Evolutionary conservation across 2,329 filamentous ascomycete species (phyloP).

Genomic region (Claviceps sorghi): DNA sequence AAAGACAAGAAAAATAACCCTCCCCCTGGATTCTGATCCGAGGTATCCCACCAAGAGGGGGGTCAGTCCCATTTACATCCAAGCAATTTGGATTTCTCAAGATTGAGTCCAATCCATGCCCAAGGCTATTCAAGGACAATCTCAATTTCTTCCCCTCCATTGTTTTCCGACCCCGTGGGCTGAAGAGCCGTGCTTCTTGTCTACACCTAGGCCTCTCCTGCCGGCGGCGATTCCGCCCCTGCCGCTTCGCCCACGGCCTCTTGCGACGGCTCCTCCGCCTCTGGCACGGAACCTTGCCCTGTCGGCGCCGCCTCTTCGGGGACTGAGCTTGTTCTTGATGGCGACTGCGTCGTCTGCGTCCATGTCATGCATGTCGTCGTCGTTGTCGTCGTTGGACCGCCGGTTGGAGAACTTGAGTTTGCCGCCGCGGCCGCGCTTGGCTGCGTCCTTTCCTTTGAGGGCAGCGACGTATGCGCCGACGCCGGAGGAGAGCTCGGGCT

Average conservation of each 20-base stretch:
- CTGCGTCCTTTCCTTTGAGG: slow-evolving; percentile 51
- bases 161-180: slow-evolving; percentile 28
- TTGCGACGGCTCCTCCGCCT: slow-evolving; percentile 12
- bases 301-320: slow-evolving; percentile 16
- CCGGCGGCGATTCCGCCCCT: slow-evolving; percentile 32
- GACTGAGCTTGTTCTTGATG: slow-evolving; percentile 35
- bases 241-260: slow-evolving; percentile 23
- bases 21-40: too few relatives aligned
- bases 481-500: slow-evolving; percentile 44
- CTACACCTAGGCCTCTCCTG: slow-evolving; percentile 34
- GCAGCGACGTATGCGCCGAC: slow-evolving; percentile 57
- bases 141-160: slow-evolving; percentile 11
- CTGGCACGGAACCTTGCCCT: slow-evolving; percentile 18
- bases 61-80: too few relatives aligned
- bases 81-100: too few relatives aligned
- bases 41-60: too few relatives aligned
- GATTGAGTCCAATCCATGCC: too few relatives aligned
- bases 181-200: slow-evolving; percentile 29
- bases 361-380: slow-evolving; percentile 36
- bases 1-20: not conserved
- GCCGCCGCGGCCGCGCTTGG: slow-evolving; percentile 48
- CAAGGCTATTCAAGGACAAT: too few relatives aligned
- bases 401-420: slow-evolving; percentile 60
- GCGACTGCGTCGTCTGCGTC: slow-evolving; percentile 36
- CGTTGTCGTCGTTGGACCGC: slow-evolving; percentile 31